Evolutionary conservation across 805 yeast genomes (phyloP).

Genomic region (Sugiyamaella americana): DNA sequence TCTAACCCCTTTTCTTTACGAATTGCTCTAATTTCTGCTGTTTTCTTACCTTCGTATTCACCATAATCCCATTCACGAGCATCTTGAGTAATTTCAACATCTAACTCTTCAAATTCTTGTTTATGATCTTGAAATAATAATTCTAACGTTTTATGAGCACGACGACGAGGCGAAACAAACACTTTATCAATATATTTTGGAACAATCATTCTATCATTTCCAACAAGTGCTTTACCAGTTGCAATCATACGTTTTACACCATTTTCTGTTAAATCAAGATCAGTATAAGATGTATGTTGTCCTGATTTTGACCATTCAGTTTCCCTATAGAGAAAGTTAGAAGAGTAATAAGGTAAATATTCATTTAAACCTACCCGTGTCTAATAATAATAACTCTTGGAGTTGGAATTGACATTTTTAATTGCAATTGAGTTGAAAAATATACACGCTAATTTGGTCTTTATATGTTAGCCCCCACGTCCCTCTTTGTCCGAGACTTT

Average conservation of each 20-base stretch:
- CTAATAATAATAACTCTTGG: constrained; percentile 37
- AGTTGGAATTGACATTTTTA: constrained; percentile 23
- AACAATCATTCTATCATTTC: constrained; percentile 51
- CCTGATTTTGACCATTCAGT: constrained; percentile 96
- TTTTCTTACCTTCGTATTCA: constrained; percentile 80
- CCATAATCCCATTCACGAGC: constrained; percentile 96
- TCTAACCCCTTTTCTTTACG: constrained; percentile 57
- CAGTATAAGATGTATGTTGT: constrained; percentile 84
- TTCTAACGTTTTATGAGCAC: constrained; percentile 73
- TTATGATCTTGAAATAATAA: constrained; percentile 46
- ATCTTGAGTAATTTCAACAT: constrained; percentile 42
- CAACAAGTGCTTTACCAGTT: constrained; percentile 68
- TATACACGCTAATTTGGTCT: no score
- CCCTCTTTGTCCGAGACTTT: no score
- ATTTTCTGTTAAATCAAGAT: constrained; percentile 65
- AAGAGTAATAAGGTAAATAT: background rate
- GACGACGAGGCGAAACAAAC: constrained; percentile 70
- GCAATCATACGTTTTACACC: constrained; percentile 72
- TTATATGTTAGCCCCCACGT: no score
- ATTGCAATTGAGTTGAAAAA: no score
- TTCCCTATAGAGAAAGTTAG: constrained; percentile 37
- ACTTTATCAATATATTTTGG: constrained; percentile 58
- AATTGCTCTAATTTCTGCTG: constrained; percentile 57
- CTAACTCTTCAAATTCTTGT: constrained; percentile 20
- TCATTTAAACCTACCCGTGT: constrained; percentile 30